Percentiles rank a stretch among this genome's conserved stretches.
phyloP scores from a whole-genome alignment of 75 land plant species.

The Selaginella tamariscina region DNA sequence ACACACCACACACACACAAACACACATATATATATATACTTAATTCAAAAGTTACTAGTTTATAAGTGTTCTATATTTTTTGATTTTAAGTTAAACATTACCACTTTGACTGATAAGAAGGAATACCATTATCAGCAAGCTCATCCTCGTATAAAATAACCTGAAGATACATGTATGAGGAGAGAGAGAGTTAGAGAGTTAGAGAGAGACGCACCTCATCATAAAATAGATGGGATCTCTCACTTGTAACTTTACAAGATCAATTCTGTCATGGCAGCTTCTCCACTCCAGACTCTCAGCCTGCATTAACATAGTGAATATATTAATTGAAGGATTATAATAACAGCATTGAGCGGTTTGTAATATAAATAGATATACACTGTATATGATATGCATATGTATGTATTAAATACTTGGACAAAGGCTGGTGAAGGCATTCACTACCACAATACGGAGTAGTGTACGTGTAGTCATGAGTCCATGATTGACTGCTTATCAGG shows the following conservation, averaged over 20 bases:
- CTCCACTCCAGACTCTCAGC: constrained; percentile 37
- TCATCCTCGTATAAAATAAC: constrained; percentile 93
- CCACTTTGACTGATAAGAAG: constrained; percentile 91
- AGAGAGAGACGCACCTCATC: constrained; percentile 52
- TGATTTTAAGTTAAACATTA: constrained; percentile 17
- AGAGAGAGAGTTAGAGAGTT: neutral
- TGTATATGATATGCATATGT: neutral
- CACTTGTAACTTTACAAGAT: constrained; percentile 50
- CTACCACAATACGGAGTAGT: constrained; percentile 95
- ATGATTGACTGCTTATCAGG: constrained; percentile 67
- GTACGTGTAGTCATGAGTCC: constrained; percentile 96
- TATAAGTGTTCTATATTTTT: neutral
- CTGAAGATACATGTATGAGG: constrained; percentile 25
- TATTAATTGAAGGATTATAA: neutral
- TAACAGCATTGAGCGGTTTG: too few relatives aligned
- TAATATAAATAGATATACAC: neutral
- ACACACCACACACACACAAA: too few relatives aligned
- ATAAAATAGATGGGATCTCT: constrained; percentile 91
- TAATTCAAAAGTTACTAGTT: neutral
- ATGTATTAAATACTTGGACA: neutral
- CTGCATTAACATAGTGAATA: neutral
- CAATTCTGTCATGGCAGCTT: constrained; percentile 52
- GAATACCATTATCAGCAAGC: constrained; percentile 92
- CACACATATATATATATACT: neutral
- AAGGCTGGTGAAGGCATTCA: constrained; percentile 29